Base-by-base conservation (phyloP, 192 early-diverging fungal genomes). In the Bifiguratus adelaidae region DNA sequence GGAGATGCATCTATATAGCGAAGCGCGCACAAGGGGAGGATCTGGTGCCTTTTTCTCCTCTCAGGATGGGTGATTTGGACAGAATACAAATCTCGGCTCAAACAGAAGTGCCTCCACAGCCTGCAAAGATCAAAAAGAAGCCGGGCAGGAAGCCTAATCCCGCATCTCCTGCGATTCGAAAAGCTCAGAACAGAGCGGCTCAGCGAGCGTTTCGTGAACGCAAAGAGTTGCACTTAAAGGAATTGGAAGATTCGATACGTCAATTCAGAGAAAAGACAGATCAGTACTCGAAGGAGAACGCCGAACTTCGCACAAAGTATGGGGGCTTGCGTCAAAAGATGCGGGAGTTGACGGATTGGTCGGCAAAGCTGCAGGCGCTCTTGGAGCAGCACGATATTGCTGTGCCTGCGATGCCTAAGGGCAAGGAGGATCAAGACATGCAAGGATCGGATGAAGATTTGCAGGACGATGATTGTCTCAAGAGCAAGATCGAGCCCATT, bases 161-260 rank as follows among this genome's bases (percentile, higher is more conserved):
- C 21, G 66, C 69, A 11, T 77, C 75, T 4, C 71, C 75, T 30
- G 71, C 71, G 13, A 51, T 74, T 20, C 46, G 75, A 1, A 77
- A 77, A 16, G 86, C 81, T 4, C 89, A 92, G 61, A 92, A 92
- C 56, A 70, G 89, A 4, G 86, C 86, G 7, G 89, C 89, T 0
- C 89, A 92, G 60, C 72, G 88, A 7, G 89, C 88, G 2, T 92
- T 92, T 57, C 81, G 89, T 30, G 88, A 92, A 61, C 71, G 89
- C 44, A 87, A 85, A 47, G 80, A 89, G 50, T 69, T 72, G 25
- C 84, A 92, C 48, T 60, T 89, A 19, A 60, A 77, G 37, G 68
- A 81, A 18, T 67, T 92, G 2, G 89, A 92, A 65, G 74, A 65
- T 28, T 70, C 77, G 30, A 82, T 89, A 40, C 66, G 76, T 50